Conservation (phyloP, 164 flowering plant genomes). For the Macadamia tetraphylla region DNA sequence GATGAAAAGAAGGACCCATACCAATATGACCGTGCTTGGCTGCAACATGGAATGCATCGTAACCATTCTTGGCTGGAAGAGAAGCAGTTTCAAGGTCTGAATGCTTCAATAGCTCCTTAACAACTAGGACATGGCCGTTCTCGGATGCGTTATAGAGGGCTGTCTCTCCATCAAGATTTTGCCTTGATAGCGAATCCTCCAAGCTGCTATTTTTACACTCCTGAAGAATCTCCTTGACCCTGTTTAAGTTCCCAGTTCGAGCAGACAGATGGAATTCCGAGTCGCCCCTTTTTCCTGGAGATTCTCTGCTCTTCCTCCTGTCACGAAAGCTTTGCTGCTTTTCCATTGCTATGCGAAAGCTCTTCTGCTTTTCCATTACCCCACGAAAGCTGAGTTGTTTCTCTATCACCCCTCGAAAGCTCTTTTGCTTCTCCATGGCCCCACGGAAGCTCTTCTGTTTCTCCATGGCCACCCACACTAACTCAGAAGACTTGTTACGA, state of each 20-base stretch:
- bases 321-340: conserved; percentile 52
- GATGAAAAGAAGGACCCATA: conserved; percentile 20
- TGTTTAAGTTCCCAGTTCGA: conserved; percentile 58
- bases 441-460: too few species aligned
- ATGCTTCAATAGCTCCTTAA: conserved; percentile 58
- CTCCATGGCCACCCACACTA: too few species aligned
- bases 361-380: conserved; percentile 41
- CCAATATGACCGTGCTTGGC: conserved; percentile 93
- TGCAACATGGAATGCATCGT: conserved; percentile 85
- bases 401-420: conserved; percentile 20
- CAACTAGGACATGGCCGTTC: conserved; percentile 58
- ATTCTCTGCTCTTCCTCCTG: conserved; percentile 56
- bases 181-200: conserved; percentile 42
- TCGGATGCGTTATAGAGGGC: conserved; percentile 80
- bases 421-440: conserved; percentile 23
- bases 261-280: conserved; percentile 69
- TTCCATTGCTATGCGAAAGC: conserved; percentile 37
- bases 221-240: conserved; percentile 58
- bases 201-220: conserved; percentile 21
- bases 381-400: conserved; percentile 27
- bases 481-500: too few species aligned
- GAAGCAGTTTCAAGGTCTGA: conserved; percentile 60
- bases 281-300: conserved; percentile 87
- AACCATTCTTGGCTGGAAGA: conserved; percentile 65
- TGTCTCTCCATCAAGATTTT: conserved; percentile 76